Conservation (phyloP, 495 filamentous ascomycete genomes). For the Corynascus novoguineensis region DNA sequence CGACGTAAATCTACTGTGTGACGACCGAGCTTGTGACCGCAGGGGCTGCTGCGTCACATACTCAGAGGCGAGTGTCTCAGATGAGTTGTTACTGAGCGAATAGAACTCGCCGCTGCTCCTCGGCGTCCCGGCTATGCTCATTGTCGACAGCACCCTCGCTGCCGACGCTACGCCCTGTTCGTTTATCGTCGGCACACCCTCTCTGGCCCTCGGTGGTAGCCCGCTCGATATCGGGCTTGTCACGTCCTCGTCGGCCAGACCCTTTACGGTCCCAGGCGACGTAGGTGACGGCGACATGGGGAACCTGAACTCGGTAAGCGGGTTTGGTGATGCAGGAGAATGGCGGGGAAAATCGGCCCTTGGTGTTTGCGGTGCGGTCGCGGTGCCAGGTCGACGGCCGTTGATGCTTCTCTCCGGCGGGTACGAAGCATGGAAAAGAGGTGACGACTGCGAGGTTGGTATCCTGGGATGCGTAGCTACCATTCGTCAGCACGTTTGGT, state of each 20-base stretch:
- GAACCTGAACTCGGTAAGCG: conserved; percentile 63
- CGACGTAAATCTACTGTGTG: conserved; percentile 60
- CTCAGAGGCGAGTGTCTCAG: conserved; percentile 88
- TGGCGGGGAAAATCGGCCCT: conserved; percentile 23
- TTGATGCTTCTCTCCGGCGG: conserved; percentile 38
- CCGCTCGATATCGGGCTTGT: conserved; percentile 33
- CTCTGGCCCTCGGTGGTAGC: conserved; percentile 34
- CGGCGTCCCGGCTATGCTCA: conserved; percentile 62
- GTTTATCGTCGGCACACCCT: conserved; percentile 41
- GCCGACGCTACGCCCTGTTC: conserved; percentile 54
- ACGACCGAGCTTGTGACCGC: conserved; percentile 38
- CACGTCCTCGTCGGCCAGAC: conserved; percentile 23
- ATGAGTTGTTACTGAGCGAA: conserved; percentile 86
- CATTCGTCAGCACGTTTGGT: conserved; percentile 5
- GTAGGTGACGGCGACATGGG: conserved; percentile 49
- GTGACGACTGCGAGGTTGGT: conserved; percentile 35
- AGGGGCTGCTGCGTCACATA: conserved; percentile 63
- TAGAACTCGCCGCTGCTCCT: conserved; percentile 94
- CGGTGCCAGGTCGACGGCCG: conserved; percentile 31
- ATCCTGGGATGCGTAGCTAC: conserved; percentile 39
- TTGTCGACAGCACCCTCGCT: conserved; percentile 66
- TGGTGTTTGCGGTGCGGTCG: conserved; percentile 40
- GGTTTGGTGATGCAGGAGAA: conserved; percentile 36
- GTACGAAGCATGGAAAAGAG: conserved; percentile 46
- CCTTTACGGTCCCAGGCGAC: conserved; percentile 18